Percentiles rank a stretch among this genome's conserved stretches.
Conservation (phyloP, 768 basidiomycete species). For the Gymnopilus junonius region DNA sequence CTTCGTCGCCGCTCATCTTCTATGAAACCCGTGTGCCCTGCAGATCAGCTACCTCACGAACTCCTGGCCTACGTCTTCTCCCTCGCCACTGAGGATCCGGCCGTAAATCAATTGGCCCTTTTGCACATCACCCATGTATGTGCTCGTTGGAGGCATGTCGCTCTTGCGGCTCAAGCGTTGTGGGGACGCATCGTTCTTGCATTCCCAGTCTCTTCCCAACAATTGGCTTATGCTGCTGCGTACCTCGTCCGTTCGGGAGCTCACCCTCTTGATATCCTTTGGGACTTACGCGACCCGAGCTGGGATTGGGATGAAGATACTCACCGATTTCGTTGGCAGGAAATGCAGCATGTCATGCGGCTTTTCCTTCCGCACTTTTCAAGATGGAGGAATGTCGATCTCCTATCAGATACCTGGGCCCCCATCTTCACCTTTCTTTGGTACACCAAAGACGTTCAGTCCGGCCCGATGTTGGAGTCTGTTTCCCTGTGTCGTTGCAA, state of each 20-base stretch:
- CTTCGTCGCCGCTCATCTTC: slow-evolving; percentile 21
- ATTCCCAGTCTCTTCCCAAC: slow-evolving; percentile 42
- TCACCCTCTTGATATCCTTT: slow-evolving; percentile 51
- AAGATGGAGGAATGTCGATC: slow-evolving; percentile 52
- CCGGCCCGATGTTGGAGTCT: slow-evolving; percentile 40
- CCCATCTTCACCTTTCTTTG: slow-evolving; percentile 59
- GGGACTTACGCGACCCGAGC: slow-evolving; percentile 61
- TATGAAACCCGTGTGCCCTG: background rate
- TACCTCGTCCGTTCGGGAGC: slow-evolving; percentile 50
- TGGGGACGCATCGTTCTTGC: slow-evolving; percentile 57
- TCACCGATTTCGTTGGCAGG: slow-evolving; percentile 45
- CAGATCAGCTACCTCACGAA: slow-evolving; percentile 37
- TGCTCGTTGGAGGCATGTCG: slow-evolving; percentile 51
- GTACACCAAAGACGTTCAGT: slow-evolving; percentile 35
- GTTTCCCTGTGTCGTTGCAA: slow-evolving; percentile 60
- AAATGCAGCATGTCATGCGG: slow-evolving; percentile 50
- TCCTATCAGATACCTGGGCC: slow-evolving; percentile 65
- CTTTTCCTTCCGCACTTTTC: slow-evolving; percentile 47
- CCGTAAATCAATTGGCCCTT: slow-evolving; percentile 15
- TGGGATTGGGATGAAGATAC: slow-evolving; percentile 57
- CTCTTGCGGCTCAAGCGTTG: slow-evolving; percentile 46
- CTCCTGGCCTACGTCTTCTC: slow-evolving; percentile 40
- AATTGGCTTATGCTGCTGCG: slow-evolving; percentile 39
- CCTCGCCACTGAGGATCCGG: slow-evolving; percentile 22
- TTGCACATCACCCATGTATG: slow-evolving; percentile 52